Conservation (phyloP, 2,329 filamentous ascomycete genomes). For the Arthrobotrys sinensis region DNA sequence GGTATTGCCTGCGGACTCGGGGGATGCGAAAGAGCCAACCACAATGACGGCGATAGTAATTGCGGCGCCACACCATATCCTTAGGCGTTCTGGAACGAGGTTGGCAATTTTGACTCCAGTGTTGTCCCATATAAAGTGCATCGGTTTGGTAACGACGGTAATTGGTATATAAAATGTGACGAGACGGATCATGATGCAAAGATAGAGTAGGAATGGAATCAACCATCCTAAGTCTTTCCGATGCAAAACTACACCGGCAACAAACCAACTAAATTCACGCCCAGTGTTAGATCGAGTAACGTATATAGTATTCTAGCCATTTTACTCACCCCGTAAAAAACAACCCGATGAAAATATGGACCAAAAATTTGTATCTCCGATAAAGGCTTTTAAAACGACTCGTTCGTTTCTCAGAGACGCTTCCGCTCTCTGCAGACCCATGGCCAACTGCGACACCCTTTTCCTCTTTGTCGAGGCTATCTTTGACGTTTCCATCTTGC, state of each 20-base stretch:
- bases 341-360: conserved; percentile 64
- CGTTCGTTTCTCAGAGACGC: conserved; percentile 28
- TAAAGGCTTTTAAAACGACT: conserved; percentile 36
- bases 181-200: conserved; percentile 80
- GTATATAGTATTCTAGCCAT: conserved; percentile 18
- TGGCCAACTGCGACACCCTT: conserved; percentile 49
- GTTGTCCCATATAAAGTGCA: conserved; percentile 78
- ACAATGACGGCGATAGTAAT: conserved; percentile 80
- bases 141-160: conserved; percentile 76
- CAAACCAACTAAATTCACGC: conserved; percentile 76
- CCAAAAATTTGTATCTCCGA: conserved; percentile 39
- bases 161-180: conserved; percentile 81
- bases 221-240: conserved; percentile 83
- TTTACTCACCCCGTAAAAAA: conserved; percentile 72
- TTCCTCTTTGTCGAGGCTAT: conserved; percentile 50
- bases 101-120: conserved; percentile 75
- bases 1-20: conserved; percentile 81
- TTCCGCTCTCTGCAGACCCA: conserved; percentile 50
- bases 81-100: conserved; percentile 77
- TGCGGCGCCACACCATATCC: conserved; percentile 75
- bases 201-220: conserved; percentile 85
- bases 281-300: conserved; percentile 29
- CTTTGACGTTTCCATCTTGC: conserved; percentile 20
- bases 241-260: conserved; percentile 81
- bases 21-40: conserved; percentile 82